phyloP scores from a whole-genome alignment of 2,329 filamentous ascomycete species.

The Tolypocladium pustulatum region DNA sequence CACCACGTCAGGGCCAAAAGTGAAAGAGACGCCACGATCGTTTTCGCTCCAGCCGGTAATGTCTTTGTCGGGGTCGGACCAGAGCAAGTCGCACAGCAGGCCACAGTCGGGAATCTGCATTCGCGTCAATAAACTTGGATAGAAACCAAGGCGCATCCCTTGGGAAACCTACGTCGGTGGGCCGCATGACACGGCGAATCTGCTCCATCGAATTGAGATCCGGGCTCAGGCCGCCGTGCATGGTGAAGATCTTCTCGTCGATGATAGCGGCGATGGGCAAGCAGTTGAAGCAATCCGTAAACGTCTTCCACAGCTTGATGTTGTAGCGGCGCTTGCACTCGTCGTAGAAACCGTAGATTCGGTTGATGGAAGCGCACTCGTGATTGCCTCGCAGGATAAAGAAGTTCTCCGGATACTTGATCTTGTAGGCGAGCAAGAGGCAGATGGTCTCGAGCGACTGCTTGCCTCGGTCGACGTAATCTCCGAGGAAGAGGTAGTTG shows the following conservation, averaged over 20 bases:
- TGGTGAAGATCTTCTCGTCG: slow-evolving; percentile 99
- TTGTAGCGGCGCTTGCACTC: slow-evolving; percentile 99
- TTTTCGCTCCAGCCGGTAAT: slow-evolving; percentile 99
- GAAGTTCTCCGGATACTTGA: slow-evolving; percentile 99
- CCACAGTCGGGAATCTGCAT: slow-evolving; percentile 91
- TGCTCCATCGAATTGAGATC: slow-evolving; percentile 99
- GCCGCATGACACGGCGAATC: slow-evolving; percentile 96
- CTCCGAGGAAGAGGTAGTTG: slow-evolving; percentile 98
- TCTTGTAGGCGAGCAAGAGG: slow-evolving; percentile 94
- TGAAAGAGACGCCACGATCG: slow-evolving; percentile 96
- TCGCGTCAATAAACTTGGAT: slow-evolving; percentile 5
- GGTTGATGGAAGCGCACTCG: slow-evolving; percentile 97
- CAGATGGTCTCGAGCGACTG: slow-evolving; percentile 98
- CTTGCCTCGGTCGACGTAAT: slow-evolving; percentile 98
- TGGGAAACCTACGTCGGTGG: slow-evolving; percentile 77
- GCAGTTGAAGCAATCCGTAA: slow-evolving; percentile 99
- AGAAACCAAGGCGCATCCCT: too few relatives aligned
- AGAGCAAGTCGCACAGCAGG: slow-evolving; percentile 91
- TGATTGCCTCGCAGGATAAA: slow-evolving; percentile 98
- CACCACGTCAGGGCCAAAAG: slow-evolving; percentile 94
- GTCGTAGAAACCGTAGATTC: slow-evolving; percentile 99
- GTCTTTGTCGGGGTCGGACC: slow-evolving; percentile 98
- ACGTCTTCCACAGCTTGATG: slow-evolving; percentile 99
- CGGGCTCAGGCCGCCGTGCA: slow-evolving; percentile 95
- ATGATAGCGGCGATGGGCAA: slow-evolving; percentile 97